Percentiles rank a stretch among this genome's conserved stretches.
These are phyloP conservation scores for Xylaria venustula DNA, from an alignment of 495 filamentous ascomycete genomes.

Conservation along the genomic window DNA sequence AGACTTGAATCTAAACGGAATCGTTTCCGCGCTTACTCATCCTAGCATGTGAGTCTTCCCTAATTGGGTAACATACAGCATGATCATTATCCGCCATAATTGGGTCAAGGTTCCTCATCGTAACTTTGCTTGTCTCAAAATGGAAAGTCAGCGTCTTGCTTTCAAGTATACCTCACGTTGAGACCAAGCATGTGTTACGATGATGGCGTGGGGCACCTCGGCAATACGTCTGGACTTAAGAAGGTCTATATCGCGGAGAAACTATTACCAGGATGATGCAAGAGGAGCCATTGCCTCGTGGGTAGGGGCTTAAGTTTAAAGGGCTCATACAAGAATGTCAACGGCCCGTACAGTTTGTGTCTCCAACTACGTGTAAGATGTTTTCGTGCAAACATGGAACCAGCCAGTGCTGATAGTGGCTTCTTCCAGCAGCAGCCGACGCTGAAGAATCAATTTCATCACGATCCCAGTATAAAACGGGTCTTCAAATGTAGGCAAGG, in stretches of 20 bases:
- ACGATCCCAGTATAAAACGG: conserved; percentile 45
- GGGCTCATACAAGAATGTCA: background rate
- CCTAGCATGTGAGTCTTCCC: background rate
- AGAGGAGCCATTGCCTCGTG: background rate
- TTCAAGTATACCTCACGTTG: background rate
- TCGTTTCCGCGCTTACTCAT: background rate
- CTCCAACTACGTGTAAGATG: background rate
- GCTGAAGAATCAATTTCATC: conserved; percentile 47
- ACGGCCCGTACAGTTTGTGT: background rate
- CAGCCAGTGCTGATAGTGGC: conserved; percentile 46
- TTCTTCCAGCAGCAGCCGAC: conserved; percentile 49
- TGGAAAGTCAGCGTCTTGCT: background rate
- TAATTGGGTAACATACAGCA: background rate
- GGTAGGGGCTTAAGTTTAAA: background rate
- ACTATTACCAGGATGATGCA: background rate
- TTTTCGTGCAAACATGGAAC: conserved; percentile 27
- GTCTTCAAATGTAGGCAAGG: conserved; percentile 36
- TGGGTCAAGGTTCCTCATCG: conserved; percentile 1
- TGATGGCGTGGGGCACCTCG: conserved; percentile 9
- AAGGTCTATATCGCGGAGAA: background rate
- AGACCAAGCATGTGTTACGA: background rate
- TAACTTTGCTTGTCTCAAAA: background rate
- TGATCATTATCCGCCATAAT: background rate
- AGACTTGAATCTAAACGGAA: conserved; percentile 2
- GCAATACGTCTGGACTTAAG: background rate